phyloP scores from a whole-genome alignment of 192 early-diverging fungal genomes.

The Dimargaris cristalligena region DNA sequence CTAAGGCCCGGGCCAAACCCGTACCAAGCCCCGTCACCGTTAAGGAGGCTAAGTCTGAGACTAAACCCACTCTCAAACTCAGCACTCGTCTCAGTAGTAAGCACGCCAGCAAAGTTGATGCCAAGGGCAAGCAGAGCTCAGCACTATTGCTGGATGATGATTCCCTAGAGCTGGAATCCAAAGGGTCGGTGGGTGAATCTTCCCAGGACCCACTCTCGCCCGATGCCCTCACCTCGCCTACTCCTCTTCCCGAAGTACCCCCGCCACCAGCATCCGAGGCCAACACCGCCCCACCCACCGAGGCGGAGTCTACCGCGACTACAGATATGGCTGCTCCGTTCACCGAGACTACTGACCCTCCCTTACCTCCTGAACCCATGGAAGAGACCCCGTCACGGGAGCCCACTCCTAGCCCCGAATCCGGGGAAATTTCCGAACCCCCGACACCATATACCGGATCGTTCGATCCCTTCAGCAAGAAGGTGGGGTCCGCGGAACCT shows the following conservation, averaged over 20 bases:
- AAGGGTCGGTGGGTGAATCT: too few relatives aligned
- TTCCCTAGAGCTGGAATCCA: too few relatives aligned
- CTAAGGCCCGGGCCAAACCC: background rate
- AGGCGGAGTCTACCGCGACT: background rate
- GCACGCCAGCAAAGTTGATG: background rate
- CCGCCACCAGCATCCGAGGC: too few relatives aligned
- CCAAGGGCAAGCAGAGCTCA: background rate
- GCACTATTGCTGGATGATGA: too few relatives aligned
- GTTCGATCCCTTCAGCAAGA: background rate
- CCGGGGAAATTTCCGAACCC: background rate
- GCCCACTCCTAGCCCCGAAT: background rate
- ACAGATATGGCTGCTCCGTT: background rate
- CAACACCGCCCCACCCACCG: conserved; percentile 6
- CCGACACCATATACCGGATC: background rate
- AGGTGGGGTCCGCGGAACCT: too few relatives aligned
- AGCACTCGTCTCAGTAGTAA: conserved; percentile 5
- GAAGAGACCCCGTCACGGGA: background rate
- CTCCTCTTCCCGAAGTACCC: too few relatives aligned
- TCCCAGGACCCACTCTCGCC: too few relatives aligned
- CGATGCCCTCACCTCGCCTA: too few relatives aligned
- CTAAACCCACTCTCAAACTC: background rate
- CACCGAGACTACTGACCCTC: background rate
- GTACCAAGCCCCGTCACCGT: background rate
- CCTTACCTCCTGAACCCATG: too few relatives aligned
- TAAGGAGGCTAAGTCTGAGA: background rate